These are phyloP conservation scores for Allium fistulosum DNA, from an alignment of 106 monocot genomes.

Conservation along the genomic window DNA sequence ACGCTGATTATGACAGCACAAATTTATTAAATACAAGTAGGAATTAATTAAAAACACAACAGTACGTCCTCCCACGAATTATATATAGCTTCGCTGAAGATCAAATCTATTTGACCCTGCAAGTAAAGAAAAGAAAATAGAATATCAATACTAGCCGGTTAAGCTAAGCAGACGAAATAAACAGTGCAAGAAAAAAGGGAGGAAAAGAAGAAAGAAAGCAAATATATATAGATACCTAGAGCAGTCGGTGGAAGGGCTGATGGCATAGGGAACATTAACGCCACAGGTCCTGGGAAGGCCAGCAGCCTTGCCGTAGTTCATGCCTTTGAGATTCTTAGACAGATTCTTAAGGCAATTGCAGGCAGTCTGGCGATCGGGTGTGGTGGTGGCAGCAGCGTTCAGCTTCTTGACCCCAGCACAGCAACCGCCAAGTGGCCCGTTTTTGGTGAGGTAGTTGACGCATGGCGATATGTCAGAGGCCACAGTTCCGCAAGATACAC, in stretches of 20 bases:
- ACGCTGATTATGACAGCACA: too few relatives aligned
- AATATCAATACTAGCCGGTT: too few relatives aligned
- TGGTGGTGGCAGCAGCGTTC: conserved; percentile 1
- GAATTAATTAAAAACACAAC: too few relatives aligned
- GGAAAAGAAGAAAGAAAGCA: too few relatives aligned
- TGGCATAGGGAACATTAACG: conserved; percentile 15
- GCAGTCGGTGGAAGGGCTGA: conserved; percentile 40
- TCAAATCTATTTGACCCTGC: too few relatives aligned
- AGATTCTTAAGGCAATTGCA: conserved; percentile 17
- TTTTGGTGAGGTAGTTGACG: conserved; percentile 7
- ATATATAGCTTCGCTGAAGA: too few relatives aligned
- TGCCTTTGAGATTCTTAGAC: not conserved
- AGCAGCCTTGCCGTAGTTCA: not conserved
- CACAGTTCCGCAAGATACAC: conserved; percentile 11
- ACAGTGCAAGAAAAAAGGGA: too few relatives aligned
- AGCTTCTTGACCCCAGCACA: conserved; percentile 14
- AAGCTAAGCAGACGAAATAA: too few relatives aligned
- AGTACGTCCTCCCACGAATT: too few relatives aligned
- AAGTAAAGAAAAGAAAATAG: too few relatives aligned
- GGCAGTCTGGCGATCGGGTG: conserved; percentile 14
- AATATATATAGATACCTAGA: conserved; percentile 2
- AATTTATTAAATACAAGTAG: too few relatives aligned
- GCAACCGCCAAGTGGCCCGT: not conserved
- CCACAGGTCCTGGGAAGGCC: conserved; percentile 22
- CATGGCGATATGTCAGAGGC: conserved; percentile 5